Conservation (phyloP, 371 early-diverging fungal species). For the Batrachochytrium dendrobatidis region DNA sequence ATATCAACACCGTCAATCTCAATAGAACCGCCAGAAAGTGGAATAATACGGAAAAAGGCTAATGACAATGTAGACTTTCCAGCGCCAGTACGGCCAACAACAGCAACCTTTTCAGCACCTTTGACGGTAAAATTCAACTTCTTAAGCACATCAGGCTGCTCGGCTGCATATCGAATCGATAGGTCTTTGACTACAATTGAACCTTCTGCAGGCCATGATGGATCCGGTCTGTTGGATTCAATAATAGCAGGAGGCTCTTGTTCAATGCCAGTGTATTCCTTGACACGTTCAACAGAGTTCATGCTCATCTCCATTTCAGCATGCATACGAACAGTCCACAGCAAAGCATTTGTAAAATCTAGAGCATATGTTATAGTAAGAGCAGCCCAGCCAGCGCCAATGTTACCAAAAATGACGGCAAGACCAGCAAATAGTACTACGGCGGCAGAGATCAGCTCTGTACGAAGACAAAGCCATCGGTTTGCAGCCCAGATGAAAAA, state of each 20-base stretch:
- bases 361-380: constrained; percentile 72
- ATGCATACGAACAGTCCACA: constrained; percentile 69
- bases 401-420: constrained; percentile 37
- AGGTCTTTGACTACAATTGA: constrained; percentile 44
- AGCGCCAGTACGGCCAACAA: constrained; percentile 64
- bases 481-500: constrained; percentile 77
- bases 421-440: constrained; percentile 67
- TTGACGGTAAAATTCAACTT: constrained; percentile 52
- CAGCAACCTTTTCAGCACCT: constrained; percentile 72
- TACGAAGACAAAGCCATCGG: constrained; percentile 83
- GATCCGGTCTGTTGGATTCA: constrained; percentile 30
- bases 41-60: constrained; percentile 43
- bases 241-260: constrained; percentile 62
- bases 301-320: constrained; percentile 80
- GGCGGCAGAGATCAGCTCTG: constrained; percentile 61
- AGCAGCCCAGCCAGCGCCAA: constrained; percentile 69
- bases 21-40: constrained; percentile 37
- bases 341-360: constrained; percentile 59
- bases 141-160: constrained; percentile 38
- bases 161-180: constrained; percentile 25
- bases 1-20: constrained; percentile 29
- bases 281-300: constrained; percentile 75
- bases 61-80: constrained; percentile 46
- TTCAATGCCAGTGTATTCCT: constrained; percentile 61
- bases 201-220: constrained; percentile 59